phyloP scores from a whole-genome alignment of 768 basidiomycete species.

The Coprinopsis strossmayeri region DNA sequence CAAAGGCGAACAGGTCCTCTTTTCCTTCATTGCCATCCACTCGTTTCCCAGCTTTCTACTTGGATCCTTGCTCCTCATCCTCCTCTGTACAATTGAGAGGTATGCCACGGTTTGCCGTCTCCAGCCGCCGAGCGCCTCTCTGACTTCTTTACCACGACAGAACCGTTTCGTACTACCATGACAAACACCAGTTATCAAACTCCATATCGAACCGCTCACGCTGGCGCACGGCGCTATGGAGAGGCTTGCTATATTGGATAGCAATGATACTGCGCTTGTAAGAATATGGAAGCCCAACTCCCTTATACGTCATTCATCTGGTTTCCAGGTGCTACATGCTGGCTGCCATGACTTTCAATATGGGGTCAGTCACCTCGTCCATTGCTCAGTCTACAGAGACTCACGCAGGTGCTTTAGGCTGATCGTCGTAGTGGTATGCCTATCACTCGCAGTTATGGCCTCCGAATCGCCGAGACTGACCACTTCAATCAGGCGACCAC shows the following conservation, averaged over 20 bases:
- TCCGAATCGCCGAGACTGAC: conserved; percentile 6
- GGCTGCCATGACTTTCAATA: conserved; percentile 62
- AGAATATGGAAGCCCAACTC: too few relatives aligned
- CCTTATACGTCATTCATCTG: neutral
- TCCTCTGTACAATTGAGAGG: conserved; percentile 56
- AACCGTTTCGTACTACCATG: conserved; percentile 40
- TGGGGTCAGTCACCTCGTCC: conserved; percentile 42
- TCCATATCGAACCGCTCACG: conserved; percentile 32
- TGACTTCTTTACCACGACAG: conserved; percentile 23
- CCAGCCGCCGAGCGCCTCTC: conserved; percentile 4
- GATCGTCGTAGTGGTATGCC: conserved; percentile 42
- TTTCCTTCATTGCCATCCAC: conserved; percentile 33
- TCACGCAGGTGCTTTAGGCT: conserved; percentile 25
- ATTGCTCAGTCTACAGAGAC: neutral
- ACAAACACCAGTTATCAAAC: conserved; percentile 41
- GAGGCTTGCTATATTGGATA: conserved; percentile 46
- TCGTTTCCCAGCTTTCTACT: conserved; percentile 44
- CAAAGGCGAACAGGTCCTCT: conserved; percentile 30
- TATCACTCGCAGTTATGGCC: neutral
- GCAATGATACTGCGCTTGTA: conserved; percentile 60
- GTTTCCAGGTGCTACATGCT: conserved; percentile 63
- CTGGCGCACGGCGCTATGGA: conserved; percentile 44
- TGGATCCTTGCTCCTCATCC: conserved; percentile 35
- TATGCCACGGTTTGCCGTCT: conserved; percentile 19
- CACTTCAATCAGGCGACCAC: conserved; percentile 41